Percentiles rank a stretch among this genome's conserved stretches.
Evolutionary conservation across 768 basidiomycete genomes (phyloP).

Genomic region (Vararia minispora): DNA sequence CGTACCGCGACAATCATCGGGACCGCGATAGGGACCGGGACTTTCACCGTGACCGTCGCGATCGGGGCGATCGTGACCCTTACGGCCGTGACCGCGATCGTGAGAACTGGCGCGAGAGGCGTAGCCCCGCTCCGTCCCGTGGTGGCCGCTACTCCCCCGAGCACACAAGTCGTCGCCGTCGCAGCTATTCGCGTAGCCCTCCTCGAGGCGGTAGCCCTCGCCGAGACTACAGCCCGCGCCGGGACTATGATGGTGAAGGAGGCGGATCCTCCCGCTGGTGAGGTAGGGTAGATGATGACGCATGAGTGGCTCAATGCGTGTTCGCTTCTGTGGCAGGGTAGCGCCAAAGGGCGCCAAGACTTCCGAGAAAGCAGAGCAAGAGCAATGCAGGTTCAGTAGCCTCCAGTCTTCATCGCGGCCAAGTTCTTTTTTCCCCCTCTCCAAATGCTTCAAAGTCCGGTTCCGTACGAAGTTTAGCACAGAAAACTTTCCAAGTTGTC

Average conservation of each 20-base stretch:
- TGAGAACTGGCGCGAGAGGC: slow-evolving; percentile 72
- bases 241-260: slow-evolving; percentile 37
- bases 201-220: slow-evolving; percentile 56
- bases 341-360: too few relatives aligned
- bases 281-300: slow-evolving; percentile 27
- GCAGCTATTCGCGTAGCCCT: slow-evolving; percentile 73
- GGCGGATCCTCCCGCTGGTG: slow-evolving; percentile 55
- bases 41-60: slow-evolving; percentile 22
- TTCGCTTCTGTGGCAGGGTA: too few relatives aligned
- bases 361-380: slow-evolving; percentile 20
- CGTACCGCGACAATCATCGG: too few relatives aligned
- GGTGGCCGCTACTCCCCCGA: slow-evolving; percentile 69
- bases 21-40: too few relatives aligned
- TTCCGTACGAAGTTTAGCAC: slow-evolving; percentile 40
- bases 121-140: slow-evolving; percentile 56
- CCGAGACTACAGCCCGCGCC: slow-evolving; percentile 19
- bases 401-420: slow-evolving; percentile 16
- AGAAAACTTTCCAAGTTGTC: slow-evolving; percentile 55
- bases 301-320: too few relatives aligned
- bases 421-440: slow-evolving; percentile 38
- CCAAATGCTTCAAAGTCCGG: slow-evolving; percentile 17
- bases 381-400: slow-evolving; percentile 36
- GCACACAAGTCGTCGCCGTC: slow-evolving; percentile 58
- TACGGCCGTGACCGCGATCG: slow-evolving; percentile 29
- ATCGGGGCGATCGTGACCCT: slow-evolving; percentile 29